These are phyloP conservation scores for Cladobotryum protrusum DNA, from an alignment of 2,329 filamentous ascomycete species.

Conservation along the genomic window DNA sequence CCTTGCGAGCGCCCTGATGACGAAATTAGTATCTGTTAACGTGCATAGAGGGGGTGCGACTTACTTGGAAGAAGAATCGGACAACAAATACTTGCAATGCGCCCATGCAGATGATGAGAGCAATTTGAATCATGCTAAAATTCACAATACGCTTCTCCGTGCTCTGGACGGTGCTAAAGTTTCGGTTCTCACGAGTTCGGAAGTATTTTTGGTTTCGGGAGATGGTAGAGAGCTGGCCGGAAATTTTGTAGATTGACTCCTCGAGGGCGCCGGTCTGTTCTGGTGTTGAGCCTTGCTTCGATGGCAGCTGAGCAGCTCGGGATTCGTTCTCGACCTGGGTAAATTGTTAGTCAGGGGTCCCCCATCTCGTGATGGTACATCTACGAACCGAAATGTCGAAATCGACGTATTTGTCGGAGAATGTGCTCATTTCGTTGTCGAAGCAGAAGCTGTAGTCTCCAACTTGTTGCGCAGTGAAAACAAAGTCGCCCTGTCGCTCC, in stretches of 20 bases:
- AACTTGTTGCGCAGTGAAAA: conserved; percentile 82
- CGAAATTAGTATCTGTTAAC: conserved; percentile 11
- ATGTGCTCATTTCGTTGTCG: conserved; percentile 96
- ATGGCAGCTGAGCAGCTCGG: conserved; percentile 67
- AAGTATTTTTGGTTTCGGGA: conserved; percentile 99
- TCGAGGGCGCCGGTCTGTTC: conserved; percentile 87
- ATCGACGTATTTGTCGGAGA: conserved; percentile 94
- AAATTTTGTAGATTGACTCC: conserved; percentile 93
- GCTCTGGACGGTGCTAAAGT: conserved; percentile 95
- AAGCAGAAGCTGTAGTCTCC: conserved; percentile 98
- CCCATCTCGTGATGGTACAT: neutral
- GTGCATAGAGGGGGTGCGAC: conserved; percentile 7
- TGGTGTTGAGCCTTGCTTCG: conserved; percentile 78
- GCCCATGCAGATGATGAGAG: conserved; percentile 91
- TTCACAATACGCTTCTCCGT: conserved; percentile 96
- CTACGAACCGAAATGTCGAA: conserved; percentile 77
- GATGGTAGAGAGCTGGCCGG: conserved; percentile 86
- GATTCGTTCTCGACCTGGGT: conserved; percentile 82
- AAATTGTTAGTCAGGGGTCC: conserved; percentile 1
- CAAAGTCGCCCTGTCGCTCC: conserved; percentile 93
- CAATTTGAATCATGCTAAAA: conserved; percentile 88
- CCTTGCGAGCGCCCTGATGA: conserved; percentile 58
- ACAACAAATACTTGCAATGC: conserved; percentile 95
- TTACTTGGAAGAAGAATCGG: conserved; percentile 94
- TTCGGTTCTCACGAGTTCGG: conserved; percentile 95